Evolutionary conservation across 768 basidiomycete genomes (phyloP).

Genomic region (Boletus tylopilopsis): DNA sequence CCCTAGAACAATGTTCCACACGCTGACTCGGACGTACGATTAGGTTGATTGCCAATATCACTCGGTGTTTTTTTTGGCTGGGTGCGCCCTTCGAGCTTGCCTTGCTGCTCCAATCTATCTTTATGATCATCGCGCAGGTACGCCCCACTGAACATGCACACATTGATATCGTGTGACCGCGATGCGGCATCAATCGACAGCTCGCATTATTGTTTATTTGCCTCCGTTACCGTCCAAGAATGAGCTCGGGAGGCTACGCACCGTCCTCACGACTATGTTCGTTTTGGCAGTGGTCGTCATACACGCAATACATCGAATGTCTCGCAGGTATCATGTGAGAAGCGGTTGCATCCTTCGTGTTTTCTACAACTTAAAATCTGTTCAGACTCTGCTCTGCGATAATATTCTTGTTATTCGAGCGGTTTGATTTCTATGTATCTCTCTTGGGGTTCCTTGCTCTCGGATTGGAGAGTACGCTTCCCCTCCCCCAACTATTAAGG

Average conservation of each 20-base stretch:
- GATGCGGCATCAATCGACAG: constrained; percentile 37
- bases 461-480: constrained; percentile 83
- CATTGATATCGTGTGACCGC: constrained; percentile 19
- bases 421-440: constrained; percentile 54
- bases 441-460: constrained; percentile 73
- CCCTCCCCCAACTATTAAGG: constrained; percentile 82
- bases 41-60: constrained; percentile 80
- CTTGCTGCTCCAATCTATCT: constrained; percentile 73
- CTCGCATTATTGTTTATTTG: constrained; percentile 80
- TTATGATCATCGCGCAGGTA: constrained; percentile 86
- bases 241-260: constrained; percentile 56
- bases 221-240: constrained; percentile 61
- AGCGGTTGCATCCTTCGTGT: background rate
- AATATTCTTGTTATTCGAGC: constrained; percentile 69
- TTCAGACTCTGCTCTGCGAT: constrained; percentile 64
- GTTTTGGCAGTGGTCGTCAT: constrained; percentile 85
- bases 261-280: constrained; percentile 62
- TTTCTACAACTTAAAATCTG: constrained; percentile 5
- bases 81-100: constrained; percentile 75
- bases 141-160: constrained; percentile 13
- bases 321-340: constrained; percentile 71
- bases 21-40: constrained; percentile 8
- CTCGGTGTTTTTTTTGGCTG: constrained; percentile 89
- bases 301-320: constrained; percentile 79
- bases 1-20: background rate